phyloP scores from a whole-genome alignment of 2,329 filamentous ascomycete species.

The Exophiala xenobiotica region DNA sequence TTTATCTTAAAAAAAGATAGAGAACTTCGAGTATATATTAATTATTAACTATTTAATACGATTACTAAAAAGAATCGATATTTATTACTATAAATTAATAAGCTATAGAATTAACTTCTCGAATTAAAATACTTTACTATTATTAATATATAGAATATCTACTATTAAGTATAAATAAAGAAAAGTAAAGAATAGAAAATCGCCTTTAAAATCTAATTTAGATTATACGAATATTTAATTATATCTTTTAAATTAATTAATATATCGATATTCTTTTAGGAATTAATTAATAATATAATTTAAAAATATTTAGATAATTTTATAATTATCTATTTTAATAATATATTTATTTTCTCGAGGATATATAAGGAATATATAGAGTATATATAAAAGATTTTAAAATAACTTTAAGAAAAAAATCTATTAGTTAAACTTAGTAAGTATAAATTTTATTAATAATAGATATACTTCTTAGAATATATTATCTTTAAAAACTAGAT shows the following conservation, averaged over 20 bases:
- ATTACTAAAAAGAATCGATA: slow-evolving; percentile 2
- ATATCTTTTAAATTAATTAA: background rate
- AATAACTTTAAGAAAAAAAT: background rate
- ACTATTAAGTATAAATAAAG: background rate
- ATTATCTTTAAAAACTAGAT: slow-evolving; percentile 35
- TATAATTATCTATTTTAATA: slow-evolving; percentile 26
- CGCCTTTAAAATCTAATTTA: slow-evolving; percentile 17
- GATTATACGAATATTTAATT: background rate
- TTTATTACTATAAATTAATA: background rate
- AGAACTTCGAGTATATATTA: background rate
- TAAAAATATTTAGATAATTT: slow-evolving; percentile 14
- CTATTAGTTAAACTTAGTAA: slow-evolving; percentile 31
- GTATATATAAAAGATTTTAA: background rate
- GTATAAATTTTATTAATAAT: slow-evolving; percentile 34
- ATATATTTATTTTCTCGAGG: slow-evolving; percentile 32
- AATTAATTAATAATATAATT: slow-evolving; percentile 4
- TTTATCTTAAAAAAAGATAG: background rate
- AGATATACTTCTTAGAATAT: slow-evolving; percentile 35
- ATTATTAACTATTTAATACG: background rate
- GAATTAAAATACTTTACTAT: background rate
- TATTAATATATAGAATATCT: background rate
- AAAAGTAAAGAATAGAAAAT: slow-evolving; percentile 25
- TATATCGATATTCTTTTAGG: background rate
- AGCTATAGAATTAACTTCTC: background rate
- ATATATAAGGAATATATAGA: no score